Evolutionary conservation across 73 alveolate genomes (phyloP).

Genomic region (Paramecium sonneborni): DNA sequence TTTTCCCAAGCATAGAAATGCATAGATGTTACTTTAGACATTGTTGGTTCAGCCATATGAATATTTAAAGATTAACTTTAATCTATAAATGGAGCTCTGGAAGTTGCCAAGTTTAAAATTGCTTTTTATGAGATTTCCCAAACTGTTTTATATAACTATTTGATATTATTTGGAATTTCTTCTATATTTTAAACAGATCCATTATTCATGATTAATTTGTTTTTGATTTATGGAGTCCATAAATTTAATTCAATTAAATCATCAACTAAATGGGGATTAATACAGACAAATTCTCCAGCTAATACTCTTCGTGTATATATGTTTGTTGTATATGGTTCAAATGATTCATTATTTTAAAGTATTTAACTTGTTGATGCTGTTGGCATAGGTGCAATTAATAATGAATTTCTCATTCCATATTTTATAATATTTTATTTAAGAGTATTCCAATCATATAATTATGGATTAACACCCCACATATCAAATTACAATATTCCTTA

Average conservation of each 20-base stretch:
- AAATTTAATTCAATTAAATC: constrained; percentile 84
- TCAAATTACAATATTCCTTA: constrained; percentile 84
- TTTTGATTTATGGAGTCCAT: constrained; percentile 85
- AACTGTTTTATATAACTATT: constrained; percentile 91
- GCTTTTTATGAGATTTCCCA: constrained; percentile 95
- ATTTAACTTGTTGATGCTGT: constrained; percentile 96
- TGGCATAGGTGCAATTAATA: constrained; percentile 98
- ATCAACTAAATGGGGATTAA: constrained; percentile 92
- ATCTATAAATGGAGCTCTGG: constrained; percentile 88
- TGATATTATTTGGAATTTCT: constrained; percentile 81
- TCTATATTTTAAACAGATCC: constrained; percentile 85
- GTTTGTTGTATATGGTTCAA: constrained; percentile 96
- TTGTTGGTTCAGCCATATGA: constrained; percentile 79
- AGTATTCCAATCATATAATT: constrained; percentile 87
- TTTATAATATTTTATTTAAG: constrained; percentile 76
- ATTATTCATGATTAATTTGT: constrained; percentile 78
- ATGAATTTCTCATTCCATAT: constrained; percentile 94
- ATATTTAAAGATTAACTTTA: constrained; percentile 76
- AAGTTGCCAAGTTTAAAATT: constrained; percentile 86
- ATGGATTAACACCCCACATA: constrained; percentile 76
- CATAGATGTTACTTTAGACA: constrained; percentile 81
- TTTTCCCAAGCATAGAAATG: constrained; percentile 93
- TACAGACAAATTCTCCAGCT: constrained; percentile 93
- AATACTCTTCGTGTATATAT: constrained; percentile 93
- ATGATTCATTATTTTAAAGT: constrained; percentile 92